Base-by-base conservation (phyloP, 2,329 filamentous ascomycete species). In the Penicillium sp. region DNA sequence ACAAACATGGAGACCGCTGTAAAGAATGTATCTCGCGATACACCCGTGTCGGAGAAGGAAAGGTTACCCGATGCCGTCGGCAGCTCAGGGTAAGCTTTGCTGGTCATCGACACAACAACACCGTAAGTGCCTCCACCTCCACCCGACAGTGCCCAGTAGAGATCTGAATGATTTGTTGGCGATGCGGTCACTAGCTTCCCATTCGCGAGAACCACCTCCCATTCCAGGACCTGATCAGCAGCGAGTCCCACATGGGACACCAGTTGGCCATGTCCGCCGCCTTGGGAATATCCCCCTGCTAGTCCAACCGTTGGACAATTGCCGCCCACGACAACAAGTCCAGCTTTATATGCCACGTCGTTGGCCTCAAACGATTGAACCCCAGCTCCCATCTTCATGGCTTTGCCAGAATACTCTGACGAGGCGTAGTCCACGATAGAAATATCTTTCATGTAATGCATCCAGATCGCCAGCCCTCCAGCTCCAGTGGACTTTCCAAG, bases 201-300 rank as follows among this genome's bases (percentile, higher is more conserved):
- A 29, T 71, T 60, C 0, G 77, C 72, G 0, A 74, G 69, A 43
- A 81, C 70, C 0, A 79, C 73, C 31, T 76, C 67, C 21, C 71
- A 72, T 54, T 77, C 76, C 39, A 65, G 50, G 6, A 55, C 49
- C 31, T 58, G 61, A 33, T 61, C 76, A 2, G 70, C 69, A 13
- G 76, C 77, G 2, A 71, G 67, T 0, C 75, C 79, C 68, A n/a
- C 76, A 65, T 59, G 76, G 68, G 60, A 80, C 75, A 2, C 73
- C 71, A 16, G 70, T 74, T 40, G 78, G 60, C 16, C 76, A 41
- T 80, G 76, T 6, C 78, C 77, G 27, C 76, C 78, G 16, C 76
- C 75, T 33, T 72, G 70, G 0, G 67, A 63, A 70, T 73, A 78
- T 0, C 76, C 76, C 2, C 75, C 74, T n/a, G 55, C 53, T 7